Evolutionary conservation across 805 yeast genomes (phyloP), one percentile per base, ranked within the genome.

Genomic region (Ascoidea rubescens): DNA sequence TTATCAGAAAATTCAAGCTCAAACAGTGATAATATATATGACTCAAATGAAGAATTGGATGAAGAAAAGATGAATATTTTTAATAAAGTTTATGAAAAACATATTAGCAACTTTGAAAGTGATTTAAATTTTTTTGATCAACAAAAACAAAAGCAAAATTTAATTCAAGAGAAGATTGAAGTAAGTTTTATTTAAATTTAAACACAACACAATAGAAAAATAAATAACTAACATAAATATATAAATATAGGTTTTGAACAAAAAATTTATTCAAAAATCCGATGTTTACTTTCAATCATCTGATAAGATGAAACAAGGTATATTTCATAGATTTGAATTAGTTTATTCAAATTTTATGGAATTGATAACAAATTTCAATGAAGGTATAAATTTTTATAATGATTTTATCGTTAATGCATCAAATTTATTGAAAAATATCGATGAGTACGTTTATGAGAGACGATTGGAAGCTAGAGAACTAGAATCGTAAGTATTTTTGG

Each of bases 361-460:
- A 58, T 71, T 87, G 2, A 64, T 73, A 16, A 67, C 71, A 5
- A 84, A 86, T 60, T 62, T 87, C 31, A 73, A 73, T 33, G 85
- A 84, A 58, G 96, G 96, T 0, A 59, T 77, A 0, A 72, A 73
- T 51, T 89, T 89, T 61, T 90, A 90, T 67, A 71, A 71, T 45
- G 84, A 81, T 51, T 76, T 87, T 55, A 66, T 73, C 33, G 64
- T 63, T 6, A 75, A 75, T 51, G 72, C 78, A 5, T 66, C 69
- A 32, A 64, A 58, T 2, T 72, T 80, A 21, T 59, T 74, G 46
- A 64, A 65, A 12, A 78, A 75, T 46, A 73, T 82, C 56, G 79
- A 76, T 55, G 66, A 68, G 14, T 83, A 69, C 61, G 74, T 78
- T n/a, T 66, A 71, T 33, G 60, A 66, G 12, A 65, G 87, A 48